Conservation (phyloP, 2,329 filamentous ascomycete species). For the Eutypella sp. region DNA sequence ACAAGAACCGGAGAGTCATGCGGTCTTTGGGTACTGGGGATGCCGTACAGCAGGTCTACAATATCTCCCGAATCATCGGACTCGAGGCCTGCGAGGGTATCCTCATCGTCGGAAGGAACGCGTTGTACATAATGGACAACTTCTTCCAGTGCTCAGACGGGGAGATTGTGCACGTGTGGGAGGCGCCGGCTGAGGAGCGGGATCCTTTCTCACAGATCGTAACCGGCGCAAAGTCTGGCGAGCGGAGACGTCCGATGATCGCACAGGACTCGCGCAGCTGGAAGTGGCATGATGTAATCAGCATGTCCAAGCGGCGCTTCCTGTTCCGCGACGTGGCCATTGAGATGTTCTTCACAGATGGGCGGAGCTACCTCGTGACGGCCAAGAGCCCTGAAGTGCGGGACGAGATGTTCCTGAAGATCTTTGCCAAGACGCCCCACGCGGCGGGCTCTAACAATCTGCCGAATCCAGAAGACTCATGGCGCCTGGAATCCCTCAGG, state of each 20-base stretch:
- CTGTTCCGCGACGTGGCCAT: constrained; percentile 92
- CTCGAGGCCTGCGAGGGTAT: constrained; percentile 92
- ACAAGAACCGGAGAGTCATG: constrained; percentile 98
- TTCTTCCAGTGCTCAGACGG: constrained; percentile 93
- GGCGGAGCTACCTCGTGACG: constrained; percentile 88
- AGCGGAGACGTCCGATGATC: constrained; percentile 55
- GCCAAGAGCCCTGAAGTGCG: constrained; percentile 68
- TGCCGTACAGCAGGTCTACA: constrained; percentile 88
- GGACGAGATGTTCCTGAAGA: constrained; percentile 74
- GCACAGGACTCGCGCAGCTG: constrained; percentile 86
- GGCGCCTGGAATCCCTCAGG: constrained; percentile 83
- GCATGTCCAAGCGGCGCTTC: constrained; percentile 92
- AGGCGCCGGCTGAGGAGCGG: constrained; percentile 85
- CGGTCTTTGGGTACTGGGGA: constrained; percentile 85
- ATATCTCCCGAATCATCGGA: constrained; percentile 89
- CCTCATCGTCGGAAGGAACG: constrained; percentile 86
- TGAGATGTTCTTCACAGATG: constrained; percentile 97
- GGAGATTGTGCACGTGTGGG: constrained; percentile 94
- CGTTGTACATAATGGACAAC: constrained; percentile 90
- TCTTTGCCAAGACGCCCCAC: constrained; percentile 75
- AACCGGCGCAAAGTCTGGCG: constrained; percentile 59
- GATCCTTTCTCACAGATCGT: constrained; percentile 96
- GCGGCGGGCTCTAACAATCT: constrained; percentile 64
- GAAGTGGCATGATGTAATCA: constrained; percentile 92
- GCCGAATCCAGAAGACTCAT: constrained; percentile 78